Evolutionary conservation across 768 basidiomycete species (phyloP), one percentile per base, ranked within the genome.

Genomic region (Mycena capillaripes): DNA sequence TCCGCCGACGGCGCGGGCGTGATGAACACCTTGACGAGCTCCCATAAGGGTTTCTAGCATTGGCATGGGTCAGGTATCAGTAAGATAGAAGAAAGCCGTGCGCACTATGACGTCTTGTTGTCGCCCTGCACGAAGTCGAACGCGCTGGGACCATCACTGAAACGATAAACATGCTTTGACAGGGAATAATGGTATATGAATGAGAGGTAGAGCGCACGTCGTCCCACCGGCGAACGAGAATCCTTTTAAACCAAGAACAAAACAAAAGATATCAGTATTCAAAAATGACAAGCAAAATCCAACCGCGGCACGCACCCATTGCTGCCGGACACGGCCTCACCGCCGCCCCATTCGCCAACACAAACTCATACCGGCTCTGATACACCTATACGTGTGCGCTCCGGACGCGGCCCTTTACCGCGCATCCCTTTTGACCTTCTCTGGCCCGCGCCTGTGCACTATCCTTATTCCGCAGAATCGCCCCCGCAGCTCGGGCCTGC

Each of bases 1-100:
- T 87, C 86, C 60, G 85, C 79, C 29, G 87, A 84, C 1, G 94
- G 92, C 8, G 77, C 23, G 40, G 93, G 92, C 9, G 93, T 95
- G 65, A 95, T 78, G 44, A 74, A 70, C 8, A 27, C 42, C 83
- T 94, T 95, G 63, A 95, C 92, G 36, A 94, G 75, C 76, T 95
- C 87, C 93, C 94, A 95, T 79, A 95, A 93, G 92, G 91, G 79
- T 95, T 94, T 78, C 91, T 92, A 74, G 53, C n/a, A n/a, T n/a
- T n/a, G n/a, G n/a, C n/a, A n/a, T n/a, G n/a, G n/a, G n/a, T n/a
- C n/a, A n/a, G n/a, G n/a, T n/a, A n/a, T n/a, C n/a, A n/a, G n/a
- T n/a, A n/a, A n/a, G n/a, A n/a, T n/a, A n/a, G n/a, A n/a, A n/a
- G n/a, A n/a, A n/a, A n/a, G n/a, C n/a, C n/a, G 36, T 38, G 81